phyloP scores from a whole-genome alignment of 2,329 filamentous ascomycete genomes.

The Samsoniella hepiali region DNA sequence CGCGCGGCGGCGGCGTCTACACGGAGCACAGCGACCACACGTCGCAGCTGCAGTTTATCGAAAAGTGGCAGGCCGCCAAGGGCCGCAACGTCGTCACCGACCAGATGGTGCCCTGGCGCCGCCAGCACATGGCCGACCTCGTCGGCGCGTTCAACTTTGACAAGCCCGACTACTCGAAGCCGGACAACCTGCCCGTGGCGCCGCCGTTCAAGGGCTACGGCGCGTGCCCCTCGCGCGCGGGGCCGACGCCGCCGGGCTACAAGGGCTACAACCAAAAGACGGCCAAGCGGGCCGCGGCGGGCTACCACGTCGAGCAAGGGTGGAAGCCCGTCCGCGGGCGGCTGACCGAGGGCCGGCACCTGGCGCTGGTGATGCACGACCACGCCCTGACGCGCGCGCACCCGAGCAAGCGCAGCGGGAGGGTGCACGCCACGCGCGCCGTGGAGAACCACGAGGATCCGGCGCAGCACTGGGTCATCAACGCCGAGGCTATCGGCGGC shows the following conservation, averaged over 20 bases:
- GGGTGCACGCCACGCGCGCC: neutral
- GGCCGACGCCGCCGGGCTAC: conserved; percentile 42
- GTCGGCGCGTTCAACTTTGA: conserved; percentile 42
- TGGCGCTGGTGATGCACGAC: conserved; percentile 47
- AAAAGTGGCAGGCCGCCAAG: conserved; percentile 42
- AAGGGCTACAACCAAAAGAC: neutral
- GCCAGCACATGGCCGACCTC: conserved; percentile 34
- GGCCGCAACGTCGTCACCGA: conserved; percentile 37
- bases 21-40: conserved; percentile 54
- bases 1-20: conserved; percentile 50
- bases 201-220: conserved; percentile 44
- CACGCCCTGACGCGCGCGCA: conserved; percentile 35
- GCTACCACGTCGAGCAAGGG: conserved; percentile 46
- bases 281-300: neutral
- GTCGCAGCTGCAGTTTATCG: conserved; percentile 53
- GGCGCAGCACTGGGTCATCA: conserved; percentile 48
- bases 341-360: conserved; percentile 54
- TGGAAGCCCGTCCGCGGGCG: conserved; percentile 51
- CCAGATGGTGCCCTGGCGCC: conserved; percentile 32
- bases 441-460: conserved; percentile 35
- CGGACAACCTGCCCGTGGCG: conserved; percentile 42
- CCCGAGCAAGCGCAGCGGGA: conserved; percentile 26
- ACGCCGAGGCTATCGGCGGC: conserved; percentile 33
- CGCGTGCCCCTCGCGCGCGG: conserved; percentile 40
- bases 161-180: conserved; percentile 46